phyloP scores from a whole-genome alignment of 306 rosid species.

The Adenanthera pavonina region DNA sequence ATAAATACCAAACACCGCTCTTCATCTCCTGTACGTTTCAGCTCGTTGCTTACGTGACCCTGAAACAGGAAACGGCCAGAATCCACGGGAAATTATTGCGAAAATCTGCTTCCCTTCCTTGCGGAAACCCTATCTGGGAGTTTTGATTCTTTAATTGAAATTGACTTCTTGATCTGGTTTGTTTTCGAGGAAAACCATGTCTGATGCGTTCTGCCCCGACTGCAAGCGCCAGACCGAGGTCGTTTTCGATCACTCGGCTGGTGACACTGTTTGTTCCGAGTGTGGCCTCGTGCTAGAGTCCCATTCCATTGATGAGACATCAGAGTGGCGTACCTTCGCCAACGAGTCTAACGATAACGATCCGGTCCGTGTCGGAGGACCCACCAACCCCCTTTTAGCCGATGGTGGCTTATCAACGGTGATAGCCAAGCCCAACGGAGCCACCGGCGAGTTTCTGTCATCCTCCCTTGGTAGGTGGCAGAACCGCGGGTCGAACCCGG shows the following conservation, averaged over 20 bases:
- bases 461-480: constrained; percentile 87
- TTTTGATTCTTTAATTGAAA: neutral
- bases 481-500: constrained; percentile 95
- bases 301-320: constrained; percentile 93
- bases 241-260: constrained; percentile 93
- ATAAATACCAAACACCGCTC: constrained; percentile 7
- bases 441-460: constrained; percentile 69
- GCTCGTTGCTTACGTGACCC: neutral
- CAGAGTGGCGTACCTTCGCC: constrained; percentile 94
- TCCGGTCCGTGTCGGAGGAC: constrained; percentile 90
- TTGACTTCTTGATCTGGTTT: neutral
- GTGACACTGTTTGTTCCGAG: constrained; percentile 93
- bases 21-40: neutral
- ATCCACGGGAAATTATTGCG: neutral
- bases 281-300: constrained; percentile 93
- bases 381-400: constrained; percentile 78
- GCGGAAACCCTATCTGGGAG: neutral
- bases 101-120: neutral
- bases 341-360: constrained; percentile 94
- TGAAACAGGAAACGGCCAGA: constrained; percentile 5
- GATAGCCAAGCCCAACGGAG: constrained; percentile 91
- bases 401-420: constrained; percentile 91
- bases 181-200: constrained; percentile 50
- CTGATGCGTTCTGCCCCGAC: constrained; percentile 87
- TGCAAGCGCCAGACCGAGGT: constrained; percentile 97